Evolutionary conservation across 108 stramenopile genomes (phyloP), one percentile per base, ranked within the genome.

Genomic region (Epipyxis sp.): DNA sequence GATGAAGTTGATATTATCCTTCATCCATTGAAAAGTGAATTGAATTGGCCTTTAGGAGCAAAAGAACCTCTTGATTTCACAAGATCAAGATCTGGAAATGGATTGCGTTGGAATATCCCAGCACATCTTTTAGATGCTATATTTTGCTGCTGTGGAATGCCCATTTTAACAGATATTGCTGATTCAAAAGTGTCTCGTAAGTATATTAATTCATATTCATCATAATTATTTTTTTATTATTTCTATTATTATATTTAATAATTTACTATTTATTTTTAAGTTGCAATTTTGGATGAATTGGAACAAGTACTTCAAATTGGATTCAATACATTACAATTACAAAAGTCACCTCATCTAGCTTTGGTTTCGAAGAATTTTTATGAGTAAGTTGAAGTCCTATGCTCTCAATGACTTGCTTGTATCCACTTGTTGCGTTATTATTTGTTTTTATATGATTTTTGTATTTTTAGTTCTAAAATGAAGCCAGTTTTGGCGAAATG

Each of bases 41-140:
- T 99, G 71, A 99, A 99, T 86, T 99, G 97, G 95, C 98, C 97
- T 1, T 92, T 97, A 41, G 98, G 98, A 1, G 74, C 88, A 34
- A 98, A 98, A 81, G 86, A 92, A 39, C 95, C 96, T 0, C 95
- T 99, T 59, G 98, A 99, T 87, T 96, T 94, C 78, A 94, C 95
- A 0, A 69, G 84, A 27, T 65, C 79, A 29, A 40, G 82, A 10
- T 71, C 80, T 2, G 84, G 84, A 29, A 81, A 84, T 44, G 85
- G 85, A 0, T 81, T 97, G 16, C 92, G 98, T 37, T 99, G 98
- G 98, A 88, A 94, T 61, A 79, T 96, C 65, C 95, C 96, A 42
- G 95, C 94, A 88, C 97, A 98, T 81, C 77, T 98, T 27, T 79
- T 98, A 54, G 86, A 85, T 43, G 89, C 82, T 40, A 43, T 87